Evolutionary conservation across 2,329 filamentous ascomycete genomes (phyloP).

Genomic region (Podosphaera xanthii): DNA sequence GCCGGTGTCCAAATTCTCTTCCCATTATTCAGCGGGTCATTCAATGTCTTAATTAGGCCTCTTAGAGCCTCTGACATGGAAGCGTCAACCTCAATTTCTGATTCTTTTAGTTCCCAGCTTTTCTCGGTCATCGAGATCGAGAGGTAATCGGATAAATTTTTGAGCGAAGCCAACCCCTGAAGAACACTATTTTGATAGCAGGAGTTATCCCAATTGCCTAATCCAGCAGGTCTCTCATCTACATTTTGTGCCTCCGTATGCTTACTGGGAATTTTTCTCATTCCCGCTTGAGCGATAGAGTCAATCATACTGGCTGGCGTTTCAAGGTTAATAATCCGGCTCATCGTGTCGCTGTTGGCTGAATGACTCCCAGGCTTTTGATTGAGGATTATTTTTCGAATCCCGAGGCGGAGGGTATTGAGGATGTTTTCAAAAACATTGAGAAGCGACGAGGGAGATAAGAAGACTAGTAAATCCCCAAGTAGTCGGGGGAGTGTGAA

Average conservation of each 20-base stretch:
- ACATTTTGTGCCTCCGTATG: constrained; percentile 20
- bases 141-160: constrained; percentile 45
- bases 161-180: constrained; percentile 58
- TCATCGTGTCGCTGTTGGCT: constrained; percentile 42
- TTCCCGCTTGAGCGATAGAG: constrained; percentile 33
- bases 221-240: constrained; percentile 33
- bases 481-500: constrained; percentile 24
- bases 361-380: constrained; percentile 23
- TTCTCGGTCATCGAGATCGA: constrained; percentile 20
- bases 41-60: constrained; percentile 46
- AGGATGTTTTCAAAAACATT: constrained; percentile 27
- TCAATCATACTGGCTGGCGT: constrained; percentile 28
- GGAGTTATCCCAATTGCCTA: constrained; percentile 85
- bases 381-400: constrained; percentile 21
- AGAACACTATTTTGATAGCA: constrained; percentile 97
- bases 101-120: constrained; percentile 4
- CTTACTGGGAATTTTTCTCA: constrained; percentile 25
- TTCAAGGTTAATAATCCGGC: constrained; percentile 37
- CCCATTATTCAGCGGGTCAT: constrained; percentile 46
- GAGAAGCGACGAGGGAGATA: constrained; percentile 32
- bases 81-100: constrained; percentile 7
- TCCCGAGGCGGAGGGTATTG: constrained; percentile 23
- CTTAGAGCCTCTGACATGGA: constrained; percentile 18
- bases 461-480: constrained; percentile 36
- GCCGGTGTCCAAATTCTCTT: constrained; percentile 60